phyloP scores from a whole-genome alignment of 1,284 basidiomycete species.

The Melampsora larici-populina region DNA sequence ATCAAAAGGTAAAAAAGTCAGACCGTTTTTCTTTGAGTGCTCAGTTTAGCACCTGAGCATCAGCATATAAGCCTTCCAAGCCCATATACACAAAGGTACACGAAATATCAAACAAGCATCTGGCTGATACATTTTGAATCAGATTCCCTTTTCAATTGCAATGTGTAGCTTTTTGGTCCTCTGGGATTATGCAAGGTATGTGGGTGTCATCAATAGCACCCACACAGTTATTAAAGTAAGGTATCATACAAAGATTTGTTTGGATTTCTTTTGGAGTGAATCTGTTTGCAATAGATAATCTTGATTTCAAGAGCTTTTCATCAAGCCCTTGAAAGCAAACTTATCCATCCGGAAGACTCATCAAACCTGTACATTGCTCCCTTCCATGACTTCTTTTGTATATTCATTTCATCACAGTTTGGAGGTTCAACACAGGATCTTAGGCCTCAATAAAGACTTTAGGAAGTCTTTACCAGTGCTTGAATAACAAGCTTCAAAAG shows the following conservation, averaged over 20 bases:
- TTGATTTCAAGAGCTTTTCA: not conserved
- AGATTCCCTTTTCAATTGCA: slow-evolving; percentile 50
- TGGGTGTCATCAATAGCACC: no score
- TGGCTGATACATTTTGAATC: slow-evolving; percentile 52
- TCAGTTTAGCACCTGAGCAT: slow-evolving; percentile 54
- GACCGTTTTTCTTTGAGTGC: slow-evolving; percentile 51
- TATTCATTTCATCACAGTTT: no score
- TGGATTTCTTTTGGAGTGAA: not conserved
- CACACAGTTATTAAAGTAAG: slow-evolving; percentile 51
- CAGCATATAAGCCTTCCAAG: no score
- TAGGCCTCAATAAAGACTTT: no score
- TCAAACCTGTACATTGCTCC: not conserved
- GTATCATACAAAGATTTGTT: slow-evolving; percentile 9
- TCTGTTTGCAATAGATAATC: not conserved
- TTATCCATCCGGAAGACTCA: not conserved
- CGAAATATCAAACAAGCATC: slow-evolving; percentile 49
- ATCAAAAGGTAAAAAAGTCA: not conserved
- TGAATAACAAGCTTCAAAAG: no score
- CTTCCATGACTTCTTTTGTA: no score
- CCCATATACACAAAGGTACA: slow-evolving; percentile 55
- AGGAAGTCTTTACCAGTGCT: no score
- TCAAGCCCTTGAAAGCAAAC: not conserved
- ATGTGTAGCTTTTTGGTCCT: slow-evolving; percentile 46
- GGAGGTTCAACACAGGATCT: no score
- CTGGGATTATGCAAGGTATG: slow-evolving; percentile 48